Evolutionary conservation across 768 basidiomycete genomes (phyloP).

Genomic region (Mycena venus): DNA sequence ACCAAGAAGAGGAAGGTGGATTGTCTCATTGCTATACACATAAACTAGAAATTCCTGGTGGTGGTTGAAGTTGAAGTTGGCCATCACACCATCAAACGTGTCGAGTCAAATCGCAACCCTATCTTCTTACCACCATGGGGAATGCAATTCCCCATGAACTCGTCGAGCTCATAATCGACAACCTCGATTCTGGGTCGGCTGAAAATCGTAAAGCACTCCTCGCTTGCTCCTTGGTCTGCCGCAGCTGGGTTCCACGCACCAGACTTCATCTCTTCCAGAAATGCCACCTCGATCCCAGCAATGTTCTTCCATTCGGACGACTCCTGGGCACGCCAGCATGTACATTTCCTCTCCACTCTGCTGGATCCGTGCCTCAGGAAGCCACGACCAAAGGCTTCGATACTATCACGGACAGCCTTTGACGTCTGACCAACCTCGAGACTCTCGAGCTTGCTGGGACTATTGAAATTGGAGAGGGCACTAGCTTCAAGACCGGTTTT

Average conservation of each 20-base stretch:
- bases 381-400: not conserved
- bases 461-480: not conserved
- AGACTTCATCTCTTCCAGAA: not conserved
- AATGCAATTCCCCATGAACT: not conserved
- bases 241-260: not conserved
- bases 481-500: not conserved
- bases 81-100: too few species aligned
- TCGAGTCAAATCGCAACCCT: too few species aligned
- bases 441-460: not conserved
- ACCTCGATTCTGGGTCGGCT: not conserved
- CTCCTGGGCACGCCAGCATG: not conserved
- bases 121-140: too few species aligned
- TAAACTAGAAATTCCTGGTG: too few species aligned
- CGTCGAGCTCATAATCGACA: not conserved
- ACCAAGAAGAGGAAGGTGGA: too few species aligned
- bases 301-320: not conserved
- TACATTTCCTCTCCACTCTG: not conserved
- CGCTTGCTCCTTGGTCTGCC: not conserved
- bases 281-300: not conserved
- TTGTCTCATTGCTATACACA: too few species aligned
- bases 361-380: not conserved
- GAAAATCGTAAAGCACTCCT: not conserved
- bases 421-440: not conserved
- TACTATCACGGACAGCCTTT: not conserved
- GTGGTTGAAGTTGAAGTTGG: too few species aligned